phyloP scores from a whole-genome alignment of 1,284 basidiomycete species.

The Naganishia sp. region DNA sequence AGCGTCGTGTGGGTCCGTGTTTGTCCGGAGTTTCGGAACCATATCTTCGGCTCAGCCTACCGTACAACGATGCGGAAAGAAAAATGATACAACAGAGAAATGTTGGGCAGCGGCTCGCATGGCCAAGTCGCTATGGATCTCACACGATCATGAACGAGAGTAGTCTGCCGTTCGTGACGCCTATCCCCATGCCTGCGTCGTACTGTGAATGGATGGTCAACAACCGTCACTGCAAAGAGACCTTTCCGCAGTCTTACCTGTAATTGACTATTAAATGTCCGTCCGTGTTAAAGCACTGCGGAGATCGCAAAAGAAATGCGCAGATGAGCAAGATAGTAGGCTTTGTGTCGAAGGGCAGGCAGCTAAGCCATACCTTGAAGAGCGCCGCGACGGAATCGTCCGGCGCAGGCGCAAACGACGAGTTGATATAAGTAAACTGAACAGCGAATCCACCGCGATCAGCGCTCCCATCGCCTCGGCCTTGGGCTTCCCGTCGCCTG shows the following conservation, averaged over 20 bases:
- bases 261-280: slow-evolving; percentile 95
- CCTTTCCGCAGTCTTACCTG: slow-evolving; percentile 60
- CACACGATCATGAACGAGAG: too few species aligned
- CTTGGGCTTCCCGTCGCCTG: not conserved
- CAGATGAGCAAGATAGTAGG: not conserved
- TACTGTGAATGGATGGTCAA: slow-evolving; percentile 17
- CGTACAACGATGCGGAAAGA: too few species aligned
- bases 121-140: too few species aligned
- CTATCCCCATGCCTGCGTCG: slow-evolving; percentile 40
- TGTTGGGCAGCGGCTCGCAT: too few species aligned
- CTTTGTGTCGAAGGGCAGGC: not conserved
- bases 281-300: slow-evolving; percentile 87
- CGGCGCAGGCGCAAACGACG: slow-evolving; percentile 92
- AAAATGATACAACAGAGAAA: too few species aligned
- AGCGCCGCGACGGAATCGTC: slow-evolving; percentile 87
- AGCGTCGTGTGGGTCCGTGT: too few species aligned
- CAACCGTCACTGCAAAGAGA: not conserved
- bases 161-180: not conserved
- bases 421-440: slow-evolving; percentile 96
- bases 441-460: not conserved
- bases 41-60: too few species aligned
- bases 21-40: too few species aligned
- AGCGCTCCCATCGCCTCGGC: not conserved
- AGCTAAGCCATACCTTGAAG: slow-evolving; percentile 61
- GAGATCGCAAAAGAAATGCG: too few species aligned